Percentiles rank a stretch among this genome's conserved stretches.
phyloP scores from a whole-genome alignment of 768 basidiomycete genomes.

The Suillus fuscotomentosus region DNA sequence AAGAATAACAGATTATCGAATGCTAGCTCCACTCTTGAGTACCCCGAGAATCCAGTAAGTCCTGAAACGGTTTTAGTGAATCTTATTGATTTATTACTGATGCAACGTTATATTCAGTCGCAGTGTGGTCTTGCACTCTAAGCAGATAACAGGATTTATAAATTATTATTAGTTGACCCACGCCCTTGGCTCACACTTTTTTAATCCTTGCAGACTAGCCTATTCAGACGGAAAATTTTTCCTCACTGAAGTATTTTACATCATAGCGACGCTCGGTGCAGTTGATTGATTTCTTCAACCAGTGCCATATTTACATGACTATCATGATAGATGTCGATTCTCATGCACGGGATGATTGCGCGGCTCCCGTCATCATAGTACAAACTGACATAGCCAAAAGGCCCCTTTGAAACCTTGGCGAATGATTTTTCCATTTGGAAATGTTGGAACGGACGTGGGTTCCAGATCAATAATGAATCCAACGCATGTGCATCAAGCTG shows the following conservation, averaged over 20 bases:
- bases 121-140: conserved; percentile 11
- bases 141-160: background rate
- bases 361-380: background rate
- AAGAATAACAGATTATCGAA: conserved; percentile 8
- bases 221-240: no score
- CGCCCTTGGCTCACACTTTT: background rate
- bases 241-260: background rate
- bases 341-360: background rate
- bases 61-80: background rate
- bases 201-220: background rate
- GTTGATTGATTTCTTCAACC: background rate
- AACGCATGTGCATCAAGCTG: background rate
- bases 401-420: background rate
- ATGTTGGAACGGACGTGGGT: background rate
- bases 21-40: conserved; percentile 5
- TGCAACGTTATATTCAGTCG: background rate
- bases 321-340: background rate
- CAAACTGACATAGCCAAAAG: background rate
- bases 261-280: background rate
- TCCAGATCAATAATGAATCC: background rate
- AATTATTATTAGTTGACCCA: background rate
- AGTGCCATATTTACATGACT: background rate
- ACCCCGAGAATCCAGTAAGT: conserved; percentile 9
- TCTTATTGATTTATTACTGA: background rate
- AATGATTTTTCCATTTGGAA: background rate